These are phyloP conservation scores for Neurospora hispaniola DNA, from an alignment of 495 filamentous ascomycete genomes.

Conservation along the genomic window DNA sequence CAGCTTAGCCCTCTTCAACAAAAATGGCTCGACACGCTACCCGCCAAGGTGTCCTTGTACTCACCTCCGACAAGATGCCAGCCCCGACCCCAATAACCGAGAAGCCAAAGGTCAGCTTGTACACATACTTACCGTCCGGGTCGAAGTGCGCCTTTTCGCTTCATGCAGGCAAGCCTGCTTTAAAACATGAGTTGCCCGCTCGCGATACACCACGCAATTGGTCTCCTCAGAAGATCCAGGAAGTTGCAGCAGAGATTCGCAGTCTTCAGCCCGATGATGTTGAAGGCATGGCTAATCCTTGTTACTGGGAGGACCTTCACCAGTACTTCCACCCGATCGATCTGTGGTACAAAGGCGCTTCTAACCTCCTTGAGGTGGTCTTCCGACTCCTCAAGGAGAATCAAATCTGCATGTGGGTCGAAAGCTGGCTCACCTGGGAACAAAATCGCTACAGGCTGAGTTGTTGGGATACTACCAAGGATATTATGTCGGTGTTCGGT, in stretches of 20 bases:
- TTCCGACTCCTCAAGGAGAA: slow-evolving; percentile 23
- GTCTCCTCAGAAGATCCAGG: slow-evolving; percentile 15
- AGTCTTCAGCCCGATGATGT: slow-evolving; percentile 22
- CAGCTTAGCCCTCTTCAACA: not conserved
- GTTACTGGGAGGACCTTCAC: slow-evolving; percentile 28
- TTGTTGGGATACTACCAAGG: slow-evolving; percentile 11
- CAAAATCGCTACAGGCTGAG: slow-evolving; percentile 12
- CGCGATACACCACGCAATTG: slow-evolving; percentile 11
- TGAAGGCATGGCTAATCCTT: slow-evolving; percentile 14
- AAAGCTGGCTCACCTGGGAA: slow-evolving; percentile 9
- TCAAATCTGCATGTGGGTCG: slow-evolving; percentile 15
- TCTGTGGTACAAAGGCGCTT: slow-evolving; percentile 31
- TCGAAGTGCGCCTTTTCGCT: slow-evolving; percentile 28
- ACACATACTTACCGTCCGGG: slow-evolving; percentile 14
- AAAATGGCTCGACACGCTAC: slow-evolving; percentile 1
- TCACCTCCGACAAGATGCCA: slow-evolving; percentile 3
- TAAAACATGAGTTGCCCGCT: slow-evolving; percentile 15
- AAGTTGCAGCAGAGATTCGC: slow-evolving; percentile 19
- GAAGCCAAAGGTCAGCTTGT: slow-evolving; percentile 15
- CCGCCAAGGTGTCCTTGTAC: not conserved
- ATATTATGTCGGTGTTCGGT: slow-evolving; percentile 16
- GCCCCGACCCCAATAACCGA: not conserved
- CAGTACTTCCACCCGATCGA: slow-evolving; percentile 44
- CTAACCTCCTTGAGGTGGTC: slow-evolving; percentile 35
- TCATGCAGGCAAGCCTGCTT: slow-evolving; percentile 8